Base-by-base conservation (phyloP, 2,329 filamentous ascomycete species). In the Pochonia chlamydosporia region DNA sequence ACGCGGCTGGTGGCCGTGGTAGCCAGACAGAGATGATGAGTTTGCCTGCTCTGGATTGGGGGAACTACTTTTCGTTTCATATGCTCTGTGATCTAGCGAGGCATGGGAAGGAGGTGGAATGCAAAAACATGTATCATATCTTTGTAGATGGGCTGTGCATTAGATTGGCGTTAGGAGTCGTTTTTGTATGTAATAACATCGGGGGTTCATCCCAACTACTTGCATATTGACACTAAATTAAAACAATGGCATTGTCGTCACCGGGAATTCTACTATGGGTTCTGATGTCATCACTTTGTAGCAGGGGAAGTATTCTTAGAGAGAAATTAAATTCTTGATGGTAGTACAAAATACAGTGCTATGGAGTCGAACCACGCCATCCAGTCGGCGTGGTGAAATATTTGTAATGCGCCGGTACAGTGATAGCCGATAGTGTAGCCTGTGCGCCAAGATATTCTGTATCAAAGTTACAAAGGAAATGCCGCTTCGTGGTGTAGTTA, bases 1-100 rank as follows among this genome's bases (percentile, higher is more conserved):
- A 67, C 78, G 74, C 64, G 67, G 73, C 20, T 74, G 74, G 69
- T 76, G 70, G 69, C 63, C 61, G 6, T 69, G 63, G 63, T 68
- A 52, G 59, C 67, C 11, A n/a, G n/a, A 6, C 31, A 25, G 18
- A 13, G 10, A 20, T 8, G 40, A 16, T 3, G 10, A 10, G 21
- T 23, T 42, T n/a, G 14, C 30, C 9, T 18, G n/a, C 14, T 13
- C n/a, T 14, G n/a, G 21, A 18, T 10, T 11, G 16, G n/a, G 41
- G 28, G 42, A 16, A 26, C 25, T 37, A 26, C 21, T 37, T 20
- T 18, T 42, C 21, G 28, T 36, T 11, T 28, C 43, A 35, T 25
- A 23, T 13, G n/a, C 25, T 43, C 21, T 30, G 26, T 50, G 26
- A 39, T 43, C 42, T 42, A 48, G 47, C 49, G 40, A 49, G 47